Evolutionary conservation across 441 rosid genomes (phyloP).

Genomic region (California macrophylla): DNA sequence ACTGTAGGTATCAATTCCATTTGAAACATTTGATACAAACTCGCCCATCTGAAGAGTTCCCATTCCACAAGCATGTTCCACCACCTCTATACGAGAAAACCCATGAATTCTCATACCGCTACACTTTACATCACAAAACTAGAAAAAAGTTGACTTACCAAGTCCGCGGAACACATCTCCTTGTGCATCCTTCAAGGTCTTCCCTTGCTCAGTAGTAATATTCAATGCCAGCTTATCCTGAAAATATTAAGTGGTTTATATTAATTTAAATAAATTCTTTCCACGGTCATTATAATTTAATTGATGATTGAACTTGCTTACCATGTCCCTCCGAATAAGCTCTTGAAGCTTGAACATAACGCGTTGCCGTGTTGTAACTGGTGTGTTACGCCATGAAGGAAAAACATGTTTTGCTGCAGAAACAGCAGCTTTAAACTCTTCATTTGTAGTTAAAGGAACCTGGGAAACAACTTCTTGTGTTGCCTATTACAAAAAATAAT

Average conservation of each 20-base stretch:
- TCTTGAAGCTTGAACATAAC: constrained; percentile 84
- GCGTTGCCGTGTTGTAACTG: constrained; percentile 72
- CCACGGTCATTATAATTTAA: background rate
- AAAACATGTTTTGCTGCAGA: constrained; percentile 75
- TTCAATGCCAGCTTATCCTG: constrained; percentile 82
- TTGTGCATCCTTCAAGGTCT: constrained; percentile 83
- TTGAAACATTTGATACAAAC: constrained; percentile 74
- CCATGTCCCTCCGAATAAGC: constrained; percentile 77
- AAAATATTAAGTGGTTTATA: background rate
- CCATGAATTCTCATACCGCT: background rate
- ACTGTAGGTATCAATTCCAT: constrained; percentile 83
- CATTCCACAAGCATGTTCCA: constrained; percentile 94
- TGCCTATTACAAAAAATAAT: constrained; percentile 36
- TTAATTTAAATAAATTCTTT: background rate
- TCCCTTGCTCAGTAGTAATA: constrained; percentile 86
- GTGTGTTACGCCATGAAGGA: constrained; percentile 75
- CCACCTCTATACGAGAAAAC: constrained; percentile 55
- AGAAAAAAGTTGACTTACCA: constrained; percentile 33
- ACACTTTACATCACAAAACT: constrained; percentile 7
- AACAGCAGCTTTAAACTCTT: constrained; percentile 80
- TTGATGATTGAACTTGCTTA: constrained; percentile 18
- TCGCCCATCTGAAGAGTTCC: constrained; percentile 88
- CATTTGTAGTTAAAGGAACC: constrained; percentile 73
- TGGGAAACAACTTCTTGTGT: constrained; percentile 81
- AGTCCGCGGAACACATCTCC: constrained; percentile 93